Percentiles rank a stretch among this genome's conserved stretches.
Evolutionary conservation across 73 alveolate species (phyloP).

Genomic region (Diophrys sp.): DNA sequence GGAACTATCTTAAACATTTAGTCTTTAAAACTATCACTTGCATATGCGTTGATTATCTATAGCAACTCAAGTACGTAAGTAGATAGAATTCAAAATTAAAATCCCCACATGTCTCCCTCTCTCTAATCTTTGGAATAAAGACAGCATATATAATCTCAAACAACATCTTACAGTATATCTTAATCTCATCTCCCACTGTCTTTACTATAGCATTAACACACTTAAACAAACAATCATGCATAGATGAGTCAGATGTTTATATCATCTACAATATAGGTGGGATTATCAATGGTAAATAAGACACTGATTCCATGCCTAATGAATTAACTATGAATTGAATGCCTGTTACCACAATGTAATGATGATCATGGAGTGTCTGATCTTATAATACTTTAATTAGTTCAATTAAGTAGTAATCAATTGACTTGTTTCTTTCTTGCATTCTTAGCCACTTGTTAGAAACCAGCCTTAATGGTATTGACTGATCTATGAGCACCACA

Average conservation of each 20-base stretch:
- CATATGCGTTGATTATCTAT: no score
- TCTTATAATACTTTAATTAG: constrained; percentile 11
- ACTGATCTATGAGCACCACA: constrained; percentile 79
- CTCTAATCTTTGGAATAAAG: no score
- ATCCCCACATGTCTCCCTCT: no score
- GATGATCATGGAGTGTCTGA: constrained; percentile 49
- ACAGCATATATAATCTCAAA: constrained; percentile 18
- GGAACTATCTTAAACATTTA: no score
- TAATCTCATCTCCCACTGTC: constrained; percentile 29
- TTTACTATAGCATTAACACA: constrained; percentile 40
- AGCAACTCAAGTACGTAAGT: no score
- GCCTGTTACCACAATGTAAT: constrained; percentile 36
- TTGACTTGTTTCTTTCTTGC: neutral
- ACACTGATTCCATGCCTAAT: constrained; percentile 18
- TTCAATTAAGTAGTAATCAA: neutral
- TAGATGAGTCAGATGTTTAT: constrained; percentile 15
- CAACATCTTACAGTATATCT: constrained; percentile 22
- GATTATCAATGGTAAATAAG: constrained; percentile 37
- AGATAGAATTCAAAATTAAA: no score
- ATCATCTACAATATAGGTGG: constrained; percentile 45
- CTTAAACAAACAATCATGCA: constrained; percentile 25
- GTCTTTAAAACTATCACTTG: no score
- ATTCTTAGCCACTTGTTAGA: neutral
- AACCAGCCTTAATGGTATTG: neutral
- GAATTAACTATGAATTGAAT: constrained; percentile 34